Evolutionary conservation across 2,329 filamentous ascomycete species (phyloP), one percentile per base, ranked within the genome.

Genomic region (Fusarium nanum): DNA sequence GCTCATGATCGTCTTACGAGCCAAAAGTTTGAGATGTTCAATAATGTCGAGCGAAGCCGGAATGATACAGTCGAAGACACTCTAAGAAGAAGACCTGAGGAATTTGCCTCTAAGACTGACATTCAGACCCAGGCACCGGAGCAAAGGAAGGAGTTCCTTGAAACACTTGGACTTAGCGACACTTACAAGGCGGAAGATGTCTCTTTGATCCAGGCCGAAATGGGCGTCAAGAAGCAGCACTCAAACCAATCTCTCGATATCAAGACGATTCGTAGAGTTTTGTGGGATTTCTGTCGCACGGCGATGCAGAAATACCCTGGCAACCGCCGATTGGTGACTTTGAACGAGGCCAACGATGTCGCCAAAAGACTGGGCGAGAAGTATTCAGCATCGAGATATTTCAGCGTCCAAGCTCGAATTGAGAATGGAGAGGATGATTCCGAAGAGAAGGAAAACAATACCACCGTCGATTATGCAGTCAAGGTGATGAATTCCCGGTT

Each of bases 311-410:
- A 74, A 57, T 64, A 78, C 34, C 74, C 77, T 28, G 78, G 75
- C 32, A 82, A 81, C 68, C 83, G 87, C 28, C 82, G 82, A 5
- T 81, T 89, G 18, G 85, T 87, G 52, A 86, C 83, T 64, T 79
- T 88, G 49, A 82, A 84, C 73, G 85, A 88, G 73, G 86, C 86
- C 52, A 88, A 87, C 72, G 86, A 89, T 72, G 87, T 89, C 68
- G 86, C 87, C 45, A 85, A 82, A 74, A 79, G 87, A 28, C 77
- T 89, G 16, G 85, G 86, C 60, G 86, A 88, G 76, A 84, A 78
- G 73, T 82, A 85, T 69, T 73, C 76, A 25, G 64, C 70, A 7
- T 79, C 77, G 11, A 76, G 80, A 9, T 81, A 82, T 73, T 82
- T 81, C 48, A 78, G 74, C 64, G 73, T 78, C 27, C 73, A 76